These are phyloP conservation scores for Chlorella sorokiniana DNA, from an alignment of 139 green algal genomes.

Conservation along the genomic window DNA sequence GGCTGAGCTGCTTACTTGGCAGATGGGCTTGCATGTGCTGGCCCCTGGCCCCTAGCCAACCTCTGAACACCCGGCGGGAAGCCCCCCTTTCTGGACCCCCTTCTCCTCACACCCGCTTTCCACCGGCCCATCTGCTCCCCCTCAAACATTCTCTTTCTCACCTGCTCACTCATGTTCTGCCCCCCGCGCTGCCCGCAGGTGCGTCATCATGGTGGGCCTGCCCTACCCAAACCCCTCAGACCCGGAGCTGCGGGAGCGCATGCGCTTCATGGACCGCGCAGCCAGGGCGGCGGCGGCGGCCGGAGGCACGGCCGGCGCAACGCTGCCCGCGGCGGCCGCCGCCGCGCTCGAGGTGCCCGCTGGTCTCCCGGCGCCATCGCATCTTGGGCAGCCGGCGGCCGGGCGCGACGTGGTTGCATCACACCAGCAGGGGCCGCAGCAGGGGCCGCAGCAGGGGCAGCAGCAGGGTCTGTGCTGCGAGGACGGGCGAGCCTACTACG, in stretches of 20 bases:
- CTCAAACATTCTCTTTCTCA: neutral
- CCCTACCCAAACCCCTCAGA: conserved; percentile 94
- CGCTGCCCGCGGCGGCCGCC: neutral
- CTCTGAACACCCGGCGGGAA: no score
- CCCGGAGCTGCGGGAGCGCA: conserved; percentile 88
- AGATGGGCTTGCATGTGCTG: no score
- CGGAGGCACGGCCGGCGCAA: neutral
- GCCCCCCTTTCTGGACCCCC: no score
- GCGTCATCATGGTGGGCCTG: conserved; percentile 92
- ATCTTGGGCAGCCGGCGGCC: neutral
- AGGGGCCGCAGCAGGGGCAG: neutral
- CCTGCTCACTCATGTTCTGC: neutral
- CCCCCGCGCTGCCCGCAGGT: conserved; percentile 57
- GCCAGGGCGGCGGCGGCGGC: neutral
- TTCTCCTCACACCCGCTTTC: neutral
- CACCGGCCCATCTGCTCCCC: neutral
- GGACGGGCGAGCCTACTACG: conserved; percentile 81
- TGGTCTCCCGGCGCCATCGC: neutral
- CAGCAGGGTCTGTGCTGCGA: neutral
- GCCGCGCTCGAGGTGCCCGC: no score
- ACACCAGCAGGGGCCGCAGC: neutral
- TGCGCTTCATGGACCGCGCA: conserved; percentile 79
- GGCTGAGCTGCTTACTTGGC: no score
- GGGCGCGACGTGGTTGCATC: no score
- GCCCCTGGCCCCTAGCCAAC: no score